phyloP scores from a whole-genome alignment of 2,329 filamentous ascomycete species.

The Penicillium sp. region DNA sequence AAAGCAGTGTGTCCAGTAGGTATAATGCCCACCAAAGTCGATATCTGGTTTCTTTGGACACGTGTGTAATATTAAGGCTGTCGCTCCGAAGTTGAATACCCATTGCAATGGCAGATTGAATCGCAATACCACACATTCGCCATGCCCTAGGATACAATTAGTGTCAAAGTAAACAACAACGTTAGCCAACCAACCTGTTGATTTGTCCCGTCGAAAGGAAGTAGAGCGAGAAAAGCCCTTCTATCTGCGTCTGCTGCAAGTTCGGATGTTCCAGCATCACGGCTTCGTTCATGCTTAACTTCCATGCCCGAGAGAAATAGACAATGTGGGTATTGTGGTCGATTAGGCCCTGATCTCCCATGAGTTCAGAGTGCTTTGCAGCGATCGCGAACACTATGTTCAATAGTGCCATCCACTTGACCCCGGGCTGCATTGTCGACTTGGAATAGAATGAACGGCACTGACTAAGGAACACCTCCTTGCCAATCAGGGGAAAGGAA shows the following conservation, averaged over 20 bases:
- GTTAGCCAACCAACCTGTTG: conserved; percentile 36
- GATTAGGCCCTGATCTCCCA: conserved; percentile 26
- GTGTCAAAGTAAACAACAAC: background rate
- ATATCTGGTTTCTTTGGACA: conserved; percentile 9
- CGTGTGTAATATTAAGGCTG: background rate
- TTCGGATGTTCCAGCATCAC: conserved; percentile 43
- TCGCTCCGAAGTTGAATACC: conserved; percentile 8
- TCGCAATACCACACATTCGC: conserved; percentile 9
- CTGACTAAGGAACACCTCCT: conserved; percentile 40
- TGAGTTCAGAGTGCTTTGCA: conserved; percentile 37
- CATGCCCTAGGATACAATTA: conserved; percentile 5
- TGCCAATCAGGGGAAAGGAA: conserved; percentile 46
- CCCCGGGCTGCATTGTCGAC: conserved; percentile 36
- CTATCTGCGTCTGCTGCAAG: conserved; percentile 47
- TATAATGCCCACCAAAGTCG: conserved; percentile 10
- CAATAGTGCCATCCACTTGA: conserved; percentile 44
- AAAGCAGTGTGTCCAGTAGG: conserved; percentile 2
- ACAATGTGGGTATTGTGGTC: conserved; percentile 36
- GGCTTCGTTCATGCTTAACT: conserved; percentile 38
- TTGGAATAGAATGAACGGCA: conserved; percentile 39
- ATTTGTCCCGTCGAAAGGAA: conserved; percentile 42
- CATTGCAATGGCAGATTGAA: conserved; percentile 7
- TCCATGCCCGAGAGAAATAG: conserved; percentile 47
- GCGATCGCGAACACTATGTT: conserved; percentile 49
- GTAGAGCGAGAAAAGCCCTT: conserved; percentile 44